Evolutionary conservation across 106 monocot species (phyloP).

Genomic region (Dendrobium catenatum): DNA sequence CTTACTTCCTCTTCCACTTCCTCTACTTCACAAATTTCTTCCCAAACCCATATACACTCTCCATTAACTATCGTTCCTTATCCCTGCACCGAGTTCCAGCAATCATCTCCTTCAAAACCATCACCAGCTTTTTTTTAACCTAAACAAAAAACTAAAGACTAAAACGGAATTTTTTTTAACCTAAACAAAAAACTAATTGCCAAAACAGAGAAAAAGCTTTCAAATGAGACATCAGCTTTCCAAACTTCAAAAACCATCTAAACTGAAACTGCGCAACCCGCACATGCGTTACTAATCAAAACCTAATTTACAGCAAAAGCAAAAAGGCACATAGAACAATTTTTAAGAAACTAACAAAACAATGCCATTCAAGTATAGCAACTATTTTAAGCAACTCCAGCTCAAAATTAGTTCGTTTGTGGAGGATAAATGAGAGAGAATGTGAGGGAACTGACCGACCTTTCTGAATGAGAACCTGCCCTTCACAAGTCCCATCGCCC

Average conservation of each 20-base stretch:
- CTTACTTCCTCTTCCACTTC: too few relatives aligned
- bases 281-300: not conserved
- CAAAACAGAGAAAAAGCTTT: too few relatives aligned
- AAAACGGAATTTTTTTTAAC: too few relatives aligned
- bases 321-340: not conserved
- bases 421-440: not conserved
- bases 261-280: not conserved
- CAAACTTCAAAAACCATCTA: not conserved
- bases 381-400: not conserved
- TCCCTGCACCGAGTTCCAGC: too few relatives aligned
- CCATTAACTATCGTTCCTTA: too few relatives aligned
- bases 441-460: not conserved
- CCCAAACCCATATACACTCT: too few relatives aligned
- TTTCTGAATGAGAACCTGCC: conserved; percentile 26
- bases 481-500: conserved; percentile 27
- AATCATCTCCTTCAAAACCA: too few relatives aligned
- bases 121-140: too few relatives aligned
- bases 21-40: too few relatives aligned
- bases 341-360: too few relatives aligned
- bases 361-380: not conserved
- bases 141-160: too few relatives aligned
- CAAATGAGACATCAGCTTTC: not conserved
- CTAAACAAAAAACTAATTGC: too few relatives aligned
- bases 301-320: not conserved
- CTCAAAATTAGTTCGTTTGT: not conserved